Conservation (phyloP, 176 grass and related monocot genomes). For the Hordeum marinum region DNA sequence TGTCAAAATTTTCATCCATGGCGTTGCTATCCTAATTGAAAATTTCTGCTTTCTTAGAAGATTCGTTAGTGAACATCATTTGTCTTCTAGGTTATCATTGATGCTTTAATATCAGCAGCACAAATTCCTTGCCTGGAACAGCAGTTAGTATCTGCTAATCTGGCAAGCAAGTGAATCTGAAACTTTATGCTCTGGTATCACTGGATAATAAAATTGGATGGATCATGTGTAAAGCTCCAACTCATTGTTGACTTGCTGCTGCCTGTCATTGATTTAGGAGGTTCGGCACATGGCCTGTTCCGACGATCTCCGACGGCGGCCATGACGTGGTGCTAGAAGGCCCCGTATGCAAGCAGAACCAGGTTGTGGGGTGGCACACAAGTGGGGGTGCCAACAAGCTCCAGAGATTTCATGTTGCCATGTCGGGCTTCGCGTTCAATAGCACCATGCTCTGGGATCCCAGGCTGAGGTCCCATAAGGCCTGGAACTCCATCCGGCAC, state of each 20-base stretch:
- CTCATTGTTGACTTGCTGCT: constrained; percentile 13
- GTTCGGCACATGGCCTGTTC: constrained; percentile 94
- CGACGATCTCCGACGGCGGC: constrained; percentile 54
- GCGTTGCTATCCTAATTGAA: background rate
- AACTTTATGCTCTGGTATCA: background rate
- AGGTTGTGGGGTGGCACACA: constrained; percentile 92
- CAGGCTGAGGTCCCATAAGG: constrained; percentile 58
- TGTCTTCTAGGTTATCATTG: background rate
- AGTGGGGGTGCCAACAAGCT: constrained; percentile 65
- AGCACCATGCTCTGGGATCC: constrained; percentile 96
- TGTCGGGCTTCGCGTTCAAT: constrained; percentile 98
- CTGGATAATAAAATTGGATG: background rate
- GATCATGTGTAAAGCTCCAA: background rate
- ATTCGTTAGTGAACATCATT: background rate
- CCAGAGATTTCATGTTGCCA: constrained; percentile 89
- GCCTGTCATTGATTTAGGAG: constrained; percentile 45
- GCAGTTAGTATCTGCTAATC: too few relatives aligned
- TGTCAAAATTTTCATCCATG: background rate
- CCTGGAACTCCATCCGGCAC: constrained; percentile 84
- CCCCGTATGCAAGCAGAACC: constrained; percentile 70
- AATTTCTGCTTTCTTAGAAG: background rate
- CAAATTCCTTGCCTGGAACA: background rate
- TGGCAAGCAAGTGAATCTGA: background rate
- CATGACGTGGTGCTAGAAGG: constrained; percentile 67
- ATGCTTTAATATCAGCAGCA: background rate